Percentiles rank a stretch among this genome's conserved stretches.
phyloP scores from a whole-genome alignment of 768 basidiomycete species.

The Hypholoma sublateritium region DNA sequence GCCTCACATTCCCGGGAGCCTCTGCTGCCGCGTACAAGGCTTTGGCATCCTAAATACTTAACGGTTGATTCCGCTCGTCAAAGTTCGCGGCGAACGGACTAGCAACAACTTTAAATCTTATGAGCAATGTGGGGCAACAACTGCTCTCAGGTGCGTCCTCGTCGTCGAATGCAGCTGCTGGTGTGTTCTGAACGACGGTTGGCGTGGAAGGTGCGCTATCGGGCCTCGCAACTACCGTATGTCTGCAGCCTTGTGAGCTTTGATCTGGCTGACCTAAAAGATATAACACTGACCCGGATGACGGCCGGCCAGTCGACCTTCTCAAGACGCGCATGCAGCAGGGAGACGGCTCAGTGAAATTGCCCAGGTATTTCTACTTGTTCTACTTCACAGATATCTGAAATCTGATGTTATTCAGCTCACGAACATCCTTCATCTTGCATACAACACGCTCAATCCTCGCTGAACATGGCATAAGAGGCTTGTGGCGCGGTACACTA shows the following conservation, averaged over 20 bases:
- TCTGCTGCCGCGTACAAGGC: no score
- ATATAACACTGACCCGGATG: neutral
- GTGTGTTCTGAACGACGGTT: constrained; percentile 2
- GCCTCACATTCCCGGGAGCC: no score
- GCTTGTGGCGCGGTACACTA: constrained; percentile 87
- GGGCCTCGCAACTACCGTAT: constrained; percentile 72
- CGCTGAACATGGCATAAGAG: constrained; percentile 57
- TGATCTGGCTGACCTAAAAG: neutral
- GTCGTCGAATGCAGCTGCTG: neutral
- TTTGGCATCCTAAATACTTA: no score
- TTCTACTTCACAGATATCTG: neutral
- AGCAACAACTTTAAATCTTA: constrained; percentile 20
- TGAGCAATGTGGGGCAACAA: constrained; percentile 72
- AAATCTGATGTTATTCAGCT: constrained; percentile 10
- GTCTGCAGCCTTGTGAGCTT: constrained; percentile 72
- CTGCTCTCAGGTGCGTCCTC: constrained; percentile 53
- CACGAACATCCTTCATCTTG: constrained; percentile 42
- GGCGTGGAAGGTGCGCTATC: constrained; percentile 68
- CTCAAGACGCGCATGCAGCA: constrained; percentile 93
- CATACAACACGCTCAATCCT: constrained; percentile 58
- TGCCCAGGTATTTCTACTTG: constrained; percentile 33
- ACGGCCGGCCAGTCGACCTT: constrained; percentile 63
- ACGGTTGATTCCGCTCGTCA: no score
- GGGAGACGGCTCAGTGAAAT: constrained; percentile 48
- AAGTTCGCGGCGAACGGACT: no score